Evolutionary conservation across 352 stramenopile species (phyloP), one percentile per base, ranked within the genome.

Genomic region (Pythium utonaiense): DNA sequence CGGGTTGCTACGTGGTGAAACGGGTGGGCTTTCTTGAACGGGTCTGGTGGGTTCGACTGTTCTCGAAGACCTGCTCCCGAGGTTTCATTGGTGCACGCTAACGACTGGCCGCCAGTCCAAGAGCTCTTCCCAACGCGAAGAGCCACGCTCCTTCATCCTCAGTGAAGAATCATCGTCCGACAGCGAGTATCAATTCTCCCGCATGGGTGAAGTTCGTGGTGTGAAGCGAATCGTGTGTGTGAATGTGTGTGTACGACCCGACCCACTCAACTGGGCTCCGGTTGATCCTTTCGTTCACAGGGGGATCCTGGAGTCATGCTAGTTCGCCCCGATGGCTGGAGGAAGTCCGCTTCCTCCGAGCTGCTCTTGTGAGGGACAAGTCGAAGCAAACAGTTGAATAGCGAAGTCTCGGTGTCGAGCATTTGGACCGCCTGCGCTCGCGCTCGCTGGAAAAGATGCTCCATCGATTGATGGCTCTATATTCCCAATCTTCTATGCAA

Each of bases 401-500:
- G 66, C 59, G 57, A 92, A 88, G 84, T 94, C 84, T 94, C 62
- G 74, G 76, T 90, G 84, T 94, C 60, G 84, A 94, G 83, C 84
- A 90, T 62, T 24, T 72, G 73, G 80, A 93, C 83, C 83, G 83
- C 80, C 21, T 76, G 69, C 67, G n/a, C 4, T 31, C 34, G 50
- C 21, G 59, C 62, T 75, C 64, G 69, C 75, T 80, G 74, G 85
- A 91, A 90, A 62, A 82, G 50, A 61, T 90, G 83, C 83, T 93
- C 84, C 84, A 79, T 66, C 60, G 84, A 90, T 94, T 80, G 84
- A 94, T 87, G 82, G 84, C 84, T 91, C 82, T 86, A 94, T 94
- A 94, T 94, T 94, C 84, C 84, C 82, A 92, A 80, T 94, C 84
- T 91, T 90, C 75, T 92, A 63, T 89, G 81, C 83, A 87, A 91